Percentiles rank a stretch among this genome's conserved stretches.
phyloP scores from a whole-genome alignment of 495 filamentous ascomycete genomes.

The Tuber calosporum region DNA sequence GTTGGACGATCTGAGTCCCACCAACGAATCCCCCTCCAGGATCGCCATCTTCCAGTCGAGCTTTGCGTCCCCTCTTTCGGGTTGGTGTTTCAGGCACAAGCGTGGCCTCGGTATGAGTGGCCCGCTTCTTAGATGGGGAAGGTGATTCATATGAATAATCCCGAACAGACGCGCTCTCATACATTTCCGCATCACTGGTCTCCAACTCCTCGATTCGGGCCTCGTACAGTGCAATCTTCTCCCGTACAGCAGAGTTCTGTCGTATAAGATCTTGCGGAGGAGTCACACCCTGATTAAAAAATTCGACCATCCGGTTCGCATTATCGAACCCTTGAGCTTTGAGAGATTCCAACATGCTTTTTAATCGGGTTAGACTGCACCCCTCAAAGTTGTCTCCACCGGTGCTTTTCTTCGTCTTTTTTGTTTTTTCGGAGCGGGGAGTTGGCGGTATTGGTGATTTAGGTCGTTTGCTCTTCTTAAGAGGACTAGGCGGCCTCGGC shows the following conservation, averaged over 20 bases:
- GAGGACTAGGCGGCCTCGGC: neutral
- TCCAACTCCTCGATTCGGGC: constrained; percentile 16
- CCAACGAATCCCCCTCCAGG: neutral
- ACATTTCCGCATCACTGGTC: neutral
- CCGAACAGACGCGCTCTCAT: neutral
- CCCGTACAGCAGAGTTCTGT: constrained; percentile 13
- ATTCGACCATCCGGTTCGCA: constrained; percentile 19
- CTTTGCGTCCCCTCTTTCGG: constrained; percentile 11
- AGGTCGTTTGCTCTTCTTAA: constrained; percentile 9
- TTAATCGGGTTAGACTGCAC: constrained; percentile 6
- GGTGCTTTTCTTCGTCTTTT: constrained; percentile 19
- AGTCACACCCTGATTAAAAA: constrained; percentile 8
- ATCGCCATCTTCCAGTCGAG: constrained; percentile 5
- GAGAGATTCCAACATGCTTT: constrained; percentile 9
- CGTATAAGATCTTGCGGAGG: constrained; percentile 20
- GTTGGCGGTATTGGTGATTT: constrained; percentile 9
- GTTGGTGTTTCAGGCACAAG: constrained; percentile 29
- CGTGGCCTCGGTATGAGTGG: constrained; percentile 14
- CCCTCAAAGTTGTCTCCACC: constrained; percentile 12
- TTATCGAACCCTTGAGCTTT: constrained; percentile 25
- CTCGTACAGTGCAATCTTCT: constrained; percentile 14
- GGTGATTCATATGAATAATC: neutral
- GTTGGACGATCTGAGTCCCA: constrained; percentile 22
- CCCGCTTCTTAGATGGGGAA: neutral
- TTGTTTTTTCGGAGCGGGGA: constrained; percentile 11